Percentiles rank a stretch among this genome's conserved stretches.
Conservation (phyloP, 768 basidiomycete species). For the Psilocybe sp. region DNA sequence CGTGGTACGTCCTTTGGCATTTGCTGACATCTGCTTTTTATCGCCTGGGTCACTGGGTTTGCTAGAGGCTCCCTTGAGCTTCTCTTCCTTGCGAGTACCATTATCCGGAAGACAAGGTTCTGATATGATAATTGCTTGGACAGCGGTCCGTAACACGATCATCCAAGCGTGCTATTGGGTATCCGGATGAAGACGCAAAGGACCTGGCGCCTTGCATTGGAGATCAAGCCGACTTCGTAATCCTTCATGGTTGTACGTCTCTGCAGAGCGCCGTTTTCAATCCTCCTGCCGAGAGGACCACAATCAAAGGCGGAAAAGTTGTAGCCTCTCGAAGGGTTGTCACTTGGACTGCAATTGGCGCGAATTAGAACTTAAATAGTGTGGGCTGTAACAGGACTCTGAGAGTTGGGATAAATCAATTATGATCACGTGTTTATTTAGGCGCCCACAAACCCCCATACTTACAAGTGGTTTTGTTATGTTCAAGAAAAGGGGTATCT, state of each 20-base stretch:
- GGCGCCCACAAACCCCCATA: no score
- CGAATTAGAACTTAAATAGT: no score
- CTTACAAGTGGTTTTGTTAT: no score
- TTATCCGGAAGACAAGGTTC: neutral
- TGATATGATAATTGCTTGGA: neutral
- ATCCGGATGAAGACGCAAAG: constrained; percentile 8
- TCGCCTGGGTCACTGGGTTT: neutral
- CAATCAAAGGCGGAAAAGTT: constrained; percentile 42
- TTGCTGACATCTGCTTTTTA: neutral
- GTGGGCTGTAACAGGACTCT: no score
- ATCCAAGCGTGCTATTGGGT: constrained; percentile 50
- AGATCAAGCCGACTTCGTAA: constrained; percentile 54
- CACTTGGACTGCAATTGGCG: no score
- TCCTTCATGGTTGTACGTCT: constrained; percentile 46
- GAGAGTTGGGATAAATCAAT: no score
- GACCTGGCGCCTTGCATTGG: constrained; percentile 36
- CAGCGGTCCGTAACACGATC: constrained; percentile 49
- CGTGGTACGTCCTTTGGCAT: constrained; percentile 33
- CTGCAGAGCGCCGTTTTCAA: constrained; percentile 47
- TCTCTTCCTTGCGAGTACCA: neutral
- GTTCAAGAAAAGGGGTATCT: no score
- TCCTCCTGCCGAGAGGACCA: constrained; percentile 49
- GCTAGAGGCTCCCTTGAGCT: neutral
- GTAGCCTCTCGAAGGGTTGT: constrained; percentile 25
- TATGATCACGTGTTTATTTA: no score